Base-by-base conservation (phyloP, 1,139 yeast species). In the Schwanniomyces etchellsii region DNA sequence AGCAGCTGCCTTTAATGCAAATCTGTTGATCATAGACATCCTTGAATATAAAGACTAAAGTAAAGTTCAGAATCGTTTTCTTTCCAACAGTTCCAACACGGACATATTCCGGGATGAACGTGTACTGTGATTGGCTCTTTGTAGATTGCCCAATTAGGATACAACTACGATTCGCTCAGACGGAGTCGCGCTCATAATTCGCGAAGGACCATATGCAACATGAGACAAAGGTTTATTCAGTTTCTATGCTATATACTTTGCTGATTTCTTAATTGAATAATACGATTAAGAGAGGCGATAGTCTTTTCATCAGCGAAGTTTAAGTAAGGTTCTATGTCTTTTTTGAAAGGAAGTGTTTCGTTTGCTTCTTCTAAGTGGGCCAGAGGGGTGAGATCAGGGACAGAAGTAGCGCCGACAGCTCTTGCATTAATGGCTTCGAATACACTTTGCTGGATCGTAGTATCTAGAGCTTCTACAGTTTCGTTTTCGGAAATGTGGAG, bases 1-100 rank as follows among this genome's bases (percentile, higher is more conserved):
- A 45, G 65, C 50, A 28, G 42, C 58, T 41, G 68, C 64, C 57
- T 64, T 66, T 48, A 64, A 54, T 48, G 70, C 70, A 52, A 64
- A 55, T 62, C 67, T 66, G 55, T 59, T 62, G 48, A 67, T 56
- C 60, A 64, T 59, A 48, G 21, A 18, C 21, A 18, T 18, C 21
- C 21, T 18, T 7, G 7, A 18, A 18, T 18, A 18, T 18, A n/a
- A 7, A 18, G 21, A 7, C n/a, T 18, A 18, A n/a, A n/a, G n/a
- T n/a, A n/a, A n/a, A n/a, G n/a, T n/a, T n/a, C n/a, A n/a, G n/a
- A n/a, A n/a, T 22, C 24, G 24, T 11, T 12, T 22, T 29, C 17
- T 20, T 27, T 28, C 30, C 30, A 22, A 27, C 28, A n/a, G n/a
- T n/a, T 28, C 33, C 37, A 37, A 34, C 51, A 48, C 43, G 40